Percentiles rank a stretch among this genome's conserved stretches.
These are phyloP conservation scores for Penicillium sp. DNA, from an alignment of 2,329 filamentous ascomycete genomes.

Conservation along the genomic window DNA sequence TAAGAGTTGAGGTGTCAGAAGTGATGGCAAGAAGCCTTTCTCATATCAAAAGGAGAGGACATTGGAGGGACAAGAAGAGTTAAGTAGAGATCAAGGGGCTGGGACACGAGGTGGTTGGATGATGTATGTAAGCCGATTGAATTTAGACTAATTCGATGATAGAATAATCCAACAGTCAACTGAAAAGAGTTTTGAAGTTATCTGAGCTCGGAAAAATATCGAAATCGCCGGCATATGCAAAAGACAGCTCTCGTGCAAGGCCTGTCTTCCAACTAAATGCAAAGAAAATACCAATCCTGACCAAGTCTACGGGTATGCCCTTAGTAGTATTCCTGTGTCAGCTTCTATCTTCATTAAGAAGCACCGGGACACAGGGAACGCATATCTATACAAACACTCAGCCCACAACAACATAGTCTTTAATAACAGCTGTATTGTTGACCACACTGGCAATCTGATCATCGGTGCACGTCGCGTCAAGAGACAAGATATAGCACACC, in stretches of 20 bases:
- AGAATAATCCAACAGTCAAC: not conserved
- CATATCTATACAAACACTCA: not conserved
- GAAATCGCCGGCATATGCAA: not conserved
- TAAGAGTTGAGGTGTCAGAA: too few species aligned
- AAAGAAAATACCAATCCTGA: not conserved
- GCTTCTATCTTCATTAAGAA: not conserved
- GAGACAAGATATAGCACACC: constrained; percentile 47
- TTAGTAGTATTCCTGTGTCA: not conserved
- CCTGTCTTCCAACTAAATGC: not conserved
- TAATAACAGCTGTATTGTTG: constrained; percentile 48
- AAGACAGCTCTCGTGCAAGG: not conserved
- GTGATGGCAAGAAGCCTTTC: too few species aligned
- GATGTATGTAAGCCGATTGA: not conserved
- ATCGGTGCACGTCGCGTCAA: constrained; percentile 43
- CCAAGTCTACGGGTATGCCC: not conserved
- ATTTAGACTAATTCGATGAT: not conserved
- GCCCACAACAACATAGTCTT: constrained; percentile 48
- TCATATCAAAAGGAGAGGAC: too few species aligned
- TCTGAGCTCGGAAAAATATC: not conserved
- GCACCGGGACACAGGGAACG: too few species aligned
- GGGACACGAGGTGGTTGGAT: too few species aligned
- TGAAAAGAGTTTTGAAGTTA: not conserved
- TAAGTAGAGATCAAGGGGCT: too few species aligned
- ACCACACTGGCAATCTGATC: constrained; percentile 45
- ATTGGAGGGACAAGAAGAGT: too few species aligned